These are phyloP conservation scores for Orobanche coerulescens DNA, from an alignment of 257 asterid species.

Conservation along the genomic window DNA sequence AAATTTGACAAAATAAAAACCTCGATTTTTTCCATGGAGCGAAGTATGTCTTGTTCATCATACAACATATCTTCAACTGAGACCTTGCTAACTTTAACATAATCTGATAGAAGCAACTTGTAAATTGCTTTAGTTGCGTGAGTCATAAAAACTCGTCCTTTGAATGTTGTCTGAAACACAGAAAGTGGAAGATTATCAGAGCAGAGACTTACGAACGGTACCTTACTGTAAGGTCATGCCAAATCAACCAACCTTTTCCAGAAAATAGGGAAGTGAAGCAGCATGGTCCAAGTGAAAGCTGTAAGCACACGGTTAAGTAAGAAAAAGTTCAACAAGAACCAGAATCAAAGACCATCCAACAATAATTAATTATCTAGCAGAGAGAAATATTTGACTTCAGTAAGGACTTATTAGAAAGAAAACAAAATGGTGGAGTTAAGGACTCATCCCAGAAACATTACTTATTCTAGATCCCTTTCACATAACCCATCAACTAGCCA, in stretches of 20 bases:
- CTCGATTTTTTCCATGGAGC: conserved; percentile 95
- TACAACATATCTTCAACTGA: conserved; percentile 92
- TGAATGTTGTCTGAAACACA: conserved; percentile 67
- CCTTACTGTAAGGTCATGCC: conserved; percentile 14
- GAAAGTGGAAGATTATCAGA: conserved; percentile 11
- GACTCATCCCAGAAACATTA: not conserved
- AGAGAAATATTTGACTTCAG: not conserved
- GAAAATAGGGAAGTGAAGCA: conserved; percentile 95
- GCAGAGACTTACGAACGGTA: conserved; percentile 12
- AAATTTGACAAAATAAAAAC: conserved; percentile 30
- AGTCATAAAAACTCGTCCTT: conserved; percentile 92
- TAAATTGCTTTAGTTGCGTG: conserved; percentile 97
- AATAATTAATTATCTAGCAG: not conserved
- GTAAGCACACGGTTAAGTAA: conserved; percentile 24
- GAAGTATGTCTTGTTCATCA: conserved; percentile 72
- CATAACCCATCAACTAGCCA: not conserved
- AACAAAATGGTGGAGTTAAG: not conserved
- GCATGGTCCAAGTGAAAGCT: conserved; percentile 99
- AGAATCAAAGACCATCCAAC: not conserved
- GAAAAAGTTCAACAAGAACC: not conserved
- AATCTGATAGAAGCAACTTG: conserved; percentile 84
- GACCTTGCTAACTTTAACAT: conserved; percentile 95
- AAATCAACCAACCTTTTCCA: conserved; percentile 65
- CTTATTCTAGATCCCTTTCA: not conserved
- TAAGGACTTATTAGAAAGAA: conserved; percentile 5